Evolutionary conservation across 148 eudicot genomes (phyloP).

Genomic region (Beta vulgaris): DNA sequence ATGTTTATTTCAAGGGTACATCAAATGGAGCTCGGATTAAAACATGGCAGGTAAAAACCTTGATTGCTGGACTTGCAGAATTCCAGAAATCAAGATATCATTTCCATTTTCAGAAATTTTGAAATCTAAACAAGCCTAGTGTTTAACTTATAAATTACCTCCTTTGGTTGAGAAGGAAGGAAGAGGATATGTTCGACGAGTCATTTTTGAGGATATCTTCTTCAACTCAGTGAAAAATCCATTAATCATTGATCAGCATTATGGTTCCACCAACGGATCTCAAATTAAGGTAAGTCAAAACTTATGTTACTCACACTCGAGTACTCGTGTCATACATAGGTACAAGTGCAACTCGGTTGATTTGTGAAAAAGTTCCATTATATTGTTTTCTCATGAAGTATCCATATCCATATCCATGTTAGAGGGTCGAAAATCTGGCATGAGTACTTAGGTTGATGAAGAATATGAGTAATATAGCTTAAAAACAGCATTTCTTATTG

Average conservation of each 20-base stretch:
- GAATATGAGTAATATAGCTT: too few species aligned
- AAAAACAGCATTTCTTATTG: too few species aligned
- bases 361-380: too few species aligned
- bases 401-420: too few species aligned
- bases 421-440: too few species aligned
- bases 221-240: conserved; percentile 46
- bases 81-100: conserved; percentile 3
- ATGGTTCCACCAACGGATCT: conserved; percentile 31
- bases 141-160: not conserved
- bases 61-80: not conserved
- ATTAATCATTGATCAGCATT: conserved; percentile 58
- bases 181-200: conserved; percentile 42
- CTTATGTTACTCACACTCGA: too few species aligned
- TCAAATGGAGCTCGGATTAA: conserved; percentile 75
- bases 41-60: conserved; percentile 51
- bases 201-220: conserved; percentile 39
- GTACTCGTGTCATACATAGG: too few species aligned
- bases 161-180: conserved; percentile 40
- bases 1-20: conserved; percentile 47
- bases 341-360: too few species aligned
- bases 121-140: too few species aligned
- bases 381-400: too few species aligned
- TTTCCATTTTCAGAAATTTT: too few species aligned
- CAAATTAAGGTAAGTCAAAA: conserved; percentile 7
- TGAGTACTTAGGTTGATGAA: too few species aligned